Evolutionary conservation across 495 filamentous ascomycete species (phyloP).

Genomic region (Aspergillus steynii): DNA sequence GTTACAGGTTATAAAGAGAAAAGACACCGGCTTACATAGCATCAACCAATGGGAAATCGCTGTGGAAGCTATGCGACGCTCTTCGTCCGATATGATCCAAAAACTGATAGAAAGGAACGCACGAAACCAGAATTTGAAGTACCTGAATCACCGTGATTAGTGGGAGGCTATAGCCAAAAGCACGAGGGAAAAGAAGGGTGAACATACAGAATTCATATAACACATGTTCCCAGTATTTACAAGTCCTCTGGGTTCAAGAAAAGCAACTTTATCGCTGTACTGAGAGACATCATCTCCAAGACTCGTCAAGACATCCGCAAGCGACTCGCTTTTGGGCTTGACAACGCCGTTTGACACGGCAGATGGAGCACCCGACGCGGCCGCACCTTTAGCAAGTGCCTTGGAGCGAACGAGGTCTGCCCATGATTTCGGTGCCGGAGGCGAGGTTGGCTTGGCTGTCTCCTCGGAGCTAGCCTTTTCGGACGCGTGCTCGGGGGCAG

Average conservation of each 20-base stretch:
- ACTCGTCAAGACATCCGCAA: conserved; percentile 70
- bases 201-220: conserved; percentile 97
- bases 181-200: too few relatives aligned
- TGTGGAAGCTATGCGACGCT: conserved; percentile 88
- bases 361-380: conserved; percentile 23
- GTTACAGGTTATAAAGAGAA: neutral
- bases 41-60: conserved; percentile 90
- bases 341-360: conserved; percentile 47
- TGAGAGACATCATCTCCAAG: conserved; percentile 61
- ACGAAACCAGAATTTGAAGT: conserved; percentile 89
- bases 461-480: conserved; percentile 28
- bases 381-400: conserved; percentile 28
- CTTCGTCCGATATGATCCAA: conserved; percentile 83
- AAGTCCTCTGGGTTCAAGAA: conserved; percentile 91
- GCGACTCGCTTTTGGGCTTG: conserved; percentile 57
- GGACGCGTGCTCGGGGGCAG: conserved; percentile 4
- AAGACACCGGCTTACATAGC: conserved; percentile 66
- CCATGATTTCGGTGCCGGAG: conserved; percentile 70
- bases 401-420: conserved; percentile 69
- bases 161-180: neutral
- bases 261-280: conserved; percentile 65
- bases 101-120: conserved; percentile 91
- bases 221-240: conserved; percentile 99
- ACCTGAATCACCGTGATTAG: conserved; percentile 52
- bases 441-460: conserved; percentile 35